Percentiles rank a stretch among this genome's conserved stretches.
phyloP scores from a whole-genome alignment of 495 filamentous ascomycete genomes.

The Daldinia grandis region DNA sequence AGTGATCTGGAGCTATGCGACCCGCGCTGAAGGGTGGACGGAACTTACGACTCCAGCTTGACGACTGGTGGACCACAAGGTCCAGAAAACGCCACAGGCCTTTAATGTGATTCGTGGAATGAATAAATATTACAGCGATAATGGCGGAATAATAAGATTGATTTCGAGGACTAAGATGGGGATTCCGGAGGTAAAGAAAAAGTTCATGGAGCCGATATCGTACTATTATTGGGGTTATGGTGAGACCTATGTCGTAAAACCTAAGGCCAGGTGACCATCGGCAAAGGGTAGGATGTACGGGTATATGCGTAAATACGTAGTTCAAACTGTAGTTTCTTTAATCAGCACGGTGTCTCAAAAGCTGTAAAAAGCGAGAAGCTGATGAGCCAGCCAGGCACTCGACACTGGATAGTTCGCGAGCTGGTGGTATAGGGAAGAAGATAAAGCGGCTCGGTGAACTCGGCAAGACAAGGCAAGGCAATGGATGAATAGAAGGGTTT shows the following conservation, averaged over 20 bases:
- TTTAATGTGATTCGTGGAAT: constrained; percentile 33
- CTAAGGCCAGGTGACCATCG: constrained; percentile 31
- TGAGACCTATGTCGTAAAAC: constrained; percentile 40
- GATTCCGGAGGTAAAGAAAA: constrained; percentile 18
- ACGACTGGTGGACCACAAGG: constrained; percentile 46
- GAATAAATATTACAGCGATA: constrained; percentile 32
- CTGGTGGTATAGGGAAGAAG: constrained; percentile 9
- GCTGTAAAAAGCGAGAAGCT: constrained; percentile 2
- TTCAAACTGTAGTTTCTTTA: constrained; percentile 19
- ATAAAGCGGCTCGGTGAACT: constrained; percentile 15
- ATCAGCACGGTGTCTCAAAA: constrained; percentile 26
- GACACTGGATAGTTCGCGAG: constrained; percentile 13
- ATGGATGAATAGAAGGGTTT: constrained; percentile 11
- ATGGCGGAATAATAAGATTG: constrained; percentile 19
- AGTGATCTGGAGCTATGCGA: not conserved
- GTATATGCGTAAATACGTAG: constrained; percentile 17
- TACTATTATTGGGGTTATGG: constrained; percentile 23
- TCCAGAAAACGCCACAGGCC: constrained; percentile 37
- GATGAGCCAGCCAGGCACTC: constrained; percentile 16
- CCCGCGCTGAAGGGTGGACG: not conserved
- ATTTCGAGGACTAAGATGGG: constrained; percentile 14
- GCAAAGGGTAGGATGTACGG: constrained; percentile 6
- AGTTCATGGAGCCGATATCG: constrained; percentile 35
- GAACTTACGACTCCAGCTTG: constrained; percentile 50
- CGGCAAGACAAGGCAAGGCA: constrained; percentile 28